These are phyloP conservation scores for Pythium myriotylum DNA, from an alignment of 352 stramenopile genomes.

Conservation along the genomic window DNA sequence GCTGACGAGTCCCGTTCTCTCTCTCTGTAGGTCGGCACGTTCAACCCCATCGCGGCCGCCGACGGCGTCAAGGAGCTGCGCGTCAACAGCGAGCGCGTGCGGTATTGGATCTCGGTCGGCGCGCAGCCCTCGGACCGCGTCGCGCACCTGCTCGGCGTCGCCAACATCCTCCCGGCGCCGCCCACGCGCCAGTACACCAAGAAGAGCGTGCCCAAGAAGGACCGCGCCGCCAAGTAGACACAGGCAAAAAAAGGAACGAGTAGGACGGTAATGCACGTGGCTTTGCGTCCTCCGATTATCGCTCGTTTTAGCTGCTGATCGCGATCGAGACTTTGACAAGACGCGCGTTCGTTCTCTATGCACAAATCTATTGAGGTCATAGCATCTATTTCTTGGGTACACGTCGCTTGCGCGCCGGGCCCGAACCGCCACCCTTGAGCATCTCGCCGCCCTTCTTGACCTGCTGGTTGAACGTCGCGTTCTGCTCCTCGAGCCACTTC, in stretches of 20 bases:
- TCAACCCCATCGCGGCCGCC: slow-evolving; percentile 82
- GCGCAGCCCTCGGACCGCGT: slow-evolving; percentile 87
- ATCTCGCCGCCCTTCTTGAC: slow-evolving; percentile 94
- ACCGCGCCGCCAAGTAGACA: slow-evolving; percentile 61
- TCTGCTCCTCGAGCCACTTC: slow-evolving; percentile 95
- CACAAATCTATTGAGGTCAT: neutral
- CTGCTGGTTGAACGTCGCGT: slow-evolving; percentile 98
- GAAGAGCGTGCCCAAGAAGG: slow-evolving; percentile 86
- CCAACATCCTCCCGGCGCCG: slow-evolving; percentile 85
- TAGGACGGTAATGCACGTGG: neutral
- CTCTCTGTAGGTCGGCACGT: slow-evolving; percentile 77
- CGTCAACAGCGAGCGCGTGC: slow-evolving; percentile 85
- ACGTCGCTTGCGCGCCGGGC: slow-evolving; percentile 60
- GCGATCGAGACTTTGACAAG: no score
- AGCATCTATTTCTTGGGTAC: slow-evolving; percentile 39
- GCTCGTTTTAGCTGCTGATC: neutral
- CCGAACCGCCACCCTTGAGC: slow-evolving; percentile 93
- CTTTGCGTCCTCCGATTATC: neutral
- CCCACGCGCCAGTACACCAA: slow-evolving; percentile 84
- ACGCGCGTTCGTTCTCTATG: no score
- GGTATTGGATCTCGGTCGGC: slow-evolving; percentile 88
- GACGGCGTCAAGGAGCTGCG: slow-evolving; percentile 88
- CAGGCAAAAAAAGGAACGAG: neutral
- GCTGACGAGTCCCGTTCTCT: neutral
- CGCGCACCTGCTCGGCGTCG: slow-evolving; percentile 71